Conservation (phyloP, 345 rosid genomes). For the Camelina hispida region DNA sequence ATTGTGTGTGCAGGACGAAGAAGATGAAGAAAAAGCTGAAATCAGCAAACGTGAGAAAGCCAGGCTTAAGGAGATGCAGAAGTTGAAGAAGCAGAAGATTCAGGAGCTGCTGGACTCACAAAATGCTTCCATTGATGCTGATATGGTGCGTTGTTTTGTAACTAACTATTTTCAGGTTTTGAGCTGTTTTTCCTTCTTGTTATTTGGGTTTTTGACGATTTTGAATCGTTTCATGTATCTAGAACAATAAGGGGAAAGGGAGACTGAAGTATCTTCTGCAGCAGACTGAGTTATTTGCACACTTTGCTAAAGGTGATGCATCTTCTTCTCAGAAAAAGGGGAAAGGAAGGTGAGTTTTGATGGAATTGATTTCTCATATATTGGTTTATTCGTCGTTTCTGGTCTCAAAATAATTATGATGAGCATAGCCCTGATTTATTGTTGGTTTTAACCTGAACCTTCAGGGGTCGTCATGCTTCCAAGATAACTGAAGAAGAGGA, state of each 20-base stretch:
- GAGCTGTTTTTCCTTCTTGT: constrained; percentile 1
- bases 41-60: constrained; percentile 88
- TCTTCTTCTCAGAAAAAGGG: constrained; percentile 72
- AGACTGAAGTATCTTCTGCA: constrained; percentile 89
- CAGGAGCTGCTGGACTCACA: constrained; percentile 91
- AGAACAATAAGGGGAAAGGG: constrained; percentile 93
- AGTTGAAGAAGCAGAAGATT: constrained; percentile 85
- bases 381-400: constrained; percentile 3
- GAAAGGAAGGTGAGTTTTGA: constrained; percentile 75
- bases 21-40: constrained; percentile 50
- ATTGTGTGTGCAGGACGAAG: constrained; percentile 53
- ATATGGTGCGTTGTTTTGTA: constrained; percentile 60
- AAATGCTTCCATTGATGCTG: constrained; percentile 94
- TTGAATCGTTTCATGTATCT: constrained; percentile 2
- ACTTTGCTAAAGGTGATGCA: constrained; percentile 87
- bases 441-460: constrained; percentile 16
- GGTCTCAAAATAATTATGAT: background rate
- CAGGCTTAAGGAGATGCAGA: constrained; percentile 88
- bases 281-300: constrained; percentile 98
- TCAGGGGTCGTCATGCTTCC: constrained; percentile 97
- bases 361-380: background rate
- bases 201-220: background rate
- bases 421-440: background rate
- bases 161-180: background rate
- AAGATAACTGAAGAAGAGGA: constrained; percentile 98